Conservation (phyloP, 805 yeast species). For the Candida sphagnicola region DNA sequence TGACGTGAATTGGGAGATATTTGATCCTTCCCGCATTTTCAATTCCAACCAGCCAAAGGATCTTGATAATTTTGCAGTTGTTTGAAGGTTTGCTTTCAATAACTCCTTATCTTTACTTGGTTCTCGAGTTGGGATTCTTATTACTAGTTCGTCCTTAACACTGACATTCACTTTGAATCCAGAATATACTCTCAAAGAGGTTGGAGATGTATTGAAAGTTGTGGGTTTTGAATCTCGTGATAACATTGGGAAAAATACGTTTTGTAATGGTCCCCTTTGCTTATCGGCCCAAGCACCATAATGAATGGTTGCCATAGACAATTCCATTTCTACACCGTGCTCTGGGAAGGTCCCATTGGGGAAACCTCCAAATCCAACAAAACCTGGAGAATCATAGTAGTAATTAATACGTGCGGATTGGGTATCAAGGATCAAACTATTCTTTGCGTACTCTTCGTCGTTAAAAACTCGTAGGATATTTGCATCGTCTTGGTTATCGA, state of each 20-base stretch:
- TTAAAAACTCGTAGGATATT: constrained; percentile 26
- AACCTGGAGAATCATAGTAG: constrained; percentile 72
- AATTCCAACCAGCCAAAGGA: constrained; percentile 94
- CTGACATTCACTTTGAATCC: constrained; percentile 53
- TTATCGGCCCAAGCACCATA: constrained; percentile 98
- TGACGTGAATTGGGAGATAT: constrained; percentile 42
- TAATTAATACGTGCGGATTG: constrained; percentile 51
- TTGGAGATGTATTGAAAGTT: constrained; percentile 33
- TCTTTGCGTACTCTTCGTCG: constrained; percentile 77
- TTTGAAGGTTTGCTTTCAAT: constrained; percentile 10
- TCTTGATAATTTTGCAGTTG: constrained; percentile 28
- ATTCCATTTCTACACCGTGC: constrained; percentile 54
- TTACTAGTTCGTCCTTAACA: constrained; percentile 59
- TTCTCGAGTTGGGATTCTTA: constrained; percentile 83
- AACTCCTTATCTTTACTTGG: constrained; percentile 61
- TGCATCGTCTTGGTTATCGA: constrained; percentile 30
- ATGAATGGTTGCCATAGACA: constrained; percentile 61
- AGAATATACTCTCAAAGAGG: constrained; percentile 51
- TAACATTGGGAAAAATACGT: constrained; percentile 62
- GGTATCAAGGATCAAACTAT: constrained; percentile 64
- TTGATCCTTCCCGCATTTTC: constrained; percentile 53
- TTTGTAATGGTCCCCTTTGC: constrained; percentile 64
- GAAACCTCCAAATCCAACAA: constrained; percentile 2
- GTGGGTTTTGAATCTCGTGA: constrained; percentile 50
- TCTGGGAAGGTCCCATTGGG: constrained; percentile 18